phyloP scores from a whole-genome alignment of 345 rosid species.

The Salix viminalis region DNA sequence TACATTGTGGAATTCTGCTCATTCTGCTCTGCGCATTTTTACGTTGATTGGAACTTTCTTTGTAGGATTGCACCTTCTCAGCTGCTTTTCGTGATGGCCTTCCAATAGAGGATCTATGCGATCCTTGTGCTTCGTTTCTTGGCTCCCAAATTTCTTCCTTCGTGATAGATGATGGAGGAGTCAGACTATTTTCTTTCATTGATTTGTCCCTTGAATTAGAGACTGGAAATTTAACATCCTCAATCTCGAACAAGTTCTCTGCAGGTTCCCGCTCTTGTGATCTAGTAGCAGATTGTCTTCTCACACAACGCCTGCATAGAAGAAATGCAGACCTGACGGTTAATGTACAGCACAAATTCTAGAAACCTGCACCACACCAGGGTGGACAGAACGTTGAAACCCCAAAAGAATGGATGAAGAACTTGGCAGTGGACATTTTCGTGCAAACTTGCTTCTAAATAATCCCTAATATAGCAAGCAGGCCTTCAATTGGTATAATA shows the following conservation, averaged over 20 bases:
- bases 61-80: slow-evolving; percentile 60
- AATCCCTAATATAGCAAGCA: neutral
- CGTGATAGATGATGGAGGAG: slow-evolving; percentile 9
- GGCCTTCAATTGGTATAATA: neutral
- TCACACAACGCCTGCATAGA: slow-evolving; percentile 43
- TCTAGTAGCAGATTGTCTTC: slow-evolving; percentile 67
- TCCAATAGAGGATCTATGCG: slow-evolving; percentile 42
- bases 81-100: slow-evolving; percentile 56
- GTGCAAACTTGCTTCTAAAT: neutral
- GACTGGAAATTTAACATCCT: slow-evolving; percentile 31
- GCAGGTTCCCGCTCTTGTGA: slow-evolving; percentile 38
- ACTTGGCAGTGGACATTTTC: neutral
- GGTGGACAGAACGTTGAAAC: neutral
- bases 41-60: slow-evolving; percentile 42
- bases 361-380: too few relatives aligned
- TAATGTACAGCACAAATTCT: neutral
- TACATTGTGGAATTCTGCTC: neutral
- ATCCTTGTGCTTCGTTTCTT: slow-evolving; percentile 18
- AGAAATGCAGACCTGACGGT: neutral
- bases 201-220: slow-evolving; percentile 18
- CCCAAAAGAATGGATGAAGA: neutral
- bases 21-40: slow-evolving; percentile 41
- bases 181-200: slow-evolving; percentile 22
- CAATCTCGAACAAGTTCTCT: slow-evolving; percentile 60
- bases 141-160: slow-evolving; percentile 18